Evolutionary conservation across 2,329 filamentous ascomycete genomes (phyloP), one percentile per base, ranked within the genome.

Genomic region (Ciborinia camelliae): DNA sequence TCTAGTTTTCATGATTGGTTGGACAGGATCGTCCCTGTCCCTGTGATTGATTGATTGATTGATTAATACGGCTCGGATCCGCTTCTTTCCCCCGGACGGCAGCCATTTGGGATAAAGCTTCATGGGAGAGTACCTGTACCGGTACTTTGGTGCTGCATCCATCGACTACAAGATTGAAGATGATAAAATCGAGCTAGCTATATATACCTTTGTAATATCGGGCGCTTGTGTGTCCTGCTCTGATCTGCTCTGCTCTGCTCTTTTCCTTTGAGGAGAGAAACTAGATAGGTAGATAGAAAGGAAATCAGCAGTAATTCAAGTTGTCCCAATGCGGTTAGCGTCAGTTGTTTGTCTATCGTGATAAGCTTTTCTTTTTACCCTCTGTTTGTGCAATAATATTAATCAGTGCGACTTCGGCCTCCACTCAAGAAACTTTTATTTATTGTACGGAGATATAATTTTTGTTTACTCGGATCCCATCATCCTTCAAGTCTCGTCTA

Each of bases 21-120:
- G 18, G 2, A 55, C 23, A 14, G 37, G 12, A 15, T n/a, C n/a
- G n/a, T n/a, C n/a, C n/a, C n/a, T n/a, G n/a, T n/a, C 37, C 54
- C 37, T 53, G 32, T 9, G n/a, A 39, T 37, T 37, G 35, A 37
- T 37, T 37, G 35, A 37, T 37, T 37, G 35, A 37, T 10, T 37
- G 35, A 43, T 43, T 43, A 43, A 8, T 20, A n/a, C n/a, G 18
- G 41, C 28, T 61, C 47, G 43, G 58, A 50, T 50, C 58, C 47
- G 58, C 58, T 48, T 61, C 43, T 39, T 37, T 51, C 9, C 58
- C 54, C 54, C 54, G 39, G 54, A 57, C 54, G 23, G 10, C 26
- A 43, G 12, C 14, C 32, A 26, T 47, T 53, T n/a, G n/a, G n/a
- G n/a, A n/a, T n/a, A 30, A 45, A 58, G 54, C 28, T 35, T n/a